These are phyloP conservation scores for Irpex rosettiformis DNA, from an alignment of 1,284 basidiomycete genomes.

Conservation along the genomic window DNA sequence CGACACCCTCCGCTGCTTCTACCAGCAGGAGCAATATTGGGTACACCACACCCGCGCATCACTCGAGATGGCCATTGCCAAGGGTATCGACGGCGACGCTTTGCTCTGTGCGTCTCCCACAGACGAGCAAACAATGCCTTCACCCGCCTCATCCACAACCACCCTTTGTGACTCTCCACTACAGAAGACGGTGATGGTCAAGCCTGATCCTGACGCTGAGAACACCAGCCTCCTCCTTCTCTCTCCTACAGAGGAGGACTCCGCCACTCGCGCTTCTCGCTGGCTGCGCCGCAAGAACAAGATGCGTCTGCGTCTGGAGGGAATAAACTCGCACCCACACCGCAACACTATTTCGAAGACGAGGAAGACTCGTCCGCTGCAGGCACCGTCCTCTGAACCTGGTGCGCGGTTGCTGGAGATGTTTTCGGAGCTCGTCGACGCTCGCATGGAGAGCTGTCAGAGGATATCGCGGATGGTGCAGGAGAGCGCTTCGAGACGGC, in stretches of 20 bases:
- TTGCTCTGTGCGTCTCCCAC: constrained; percentile 10
- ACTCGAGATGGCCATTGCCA: constrained; percentile 30
- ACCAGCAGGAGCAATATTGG: constrained; percentile 68
- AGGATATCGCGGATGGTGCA: constrained; percentile 59
- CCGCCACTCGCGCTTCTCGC: constrained; percentile 27
- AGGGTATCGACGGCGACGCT: constrained; percentile 27
- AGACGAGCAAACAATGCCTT: constrained; percentile 19
- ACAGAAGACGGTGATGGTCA: constrained; percentile 1
- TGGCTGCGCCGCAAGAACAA: constrained; percentile 48
- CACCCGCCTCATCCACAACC: constrained; percentile 13
- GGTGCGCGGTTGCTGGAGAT: constrained; percentile 57
- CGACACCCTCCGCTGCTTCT: constrained; percentile 59
- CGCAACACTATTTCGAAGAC: constrained; percentile 17
- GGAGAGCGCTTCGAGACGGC: constrained; percentile 27
- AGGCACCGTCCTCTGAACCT: constrained; percentile 37
- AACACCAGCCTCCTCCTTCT: constrained; percentile 9
- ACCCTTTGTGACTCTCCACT: background rate
- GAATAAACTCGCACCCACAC: constrained; percentile 31
- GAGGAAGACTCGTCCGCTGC: constrained; percentile 21
- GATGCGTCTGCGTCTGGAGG: constrained; percentile 44
- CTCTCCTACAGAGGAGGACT: constrained; percentile 16
- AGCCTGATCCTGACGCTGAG: constrained; percentile 10
- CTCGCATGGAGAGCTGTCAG: constrained; percentile 71
- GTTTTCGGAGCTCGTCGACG: constrained; percentile 69
- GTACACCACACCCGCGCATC: constrained; percentile 44